Percentiles rank a stretch among this genome's conserved stretches.
Evolutionary conservation across 1,139 yeast genomes (phyloP).

Genomic region (Debaryomyces sp.): DNA sequence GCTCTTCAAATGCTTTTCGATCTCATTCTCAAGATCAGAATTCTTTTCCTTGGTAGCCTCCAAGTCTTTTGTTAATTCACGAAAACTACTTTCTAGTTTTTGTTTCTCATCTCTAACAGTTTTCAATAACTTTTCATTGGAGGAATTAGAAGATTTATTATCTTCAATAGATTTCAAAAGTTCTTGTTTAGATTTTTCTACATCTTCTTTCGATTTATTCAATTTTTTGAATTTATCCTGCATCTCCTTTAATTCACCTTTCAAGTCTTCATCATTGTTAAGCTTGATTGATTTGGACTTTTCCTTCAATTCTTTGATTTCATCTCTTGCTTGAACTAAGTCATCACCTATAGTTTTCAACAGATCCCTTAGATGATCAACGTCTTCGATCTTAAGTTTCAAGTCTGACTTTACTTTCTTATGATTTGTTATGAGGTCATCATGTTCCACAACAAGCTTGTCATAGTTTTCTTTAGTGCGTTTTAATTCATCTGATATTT

Average conservation of each 20-base stretch:
- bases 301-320: constrained; percentile 27
- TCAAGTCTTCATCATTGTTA: neutral
- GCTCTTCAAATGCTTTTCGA: constrained; percentile 10
- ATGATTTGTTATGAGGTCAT: constrained; percentile 19
- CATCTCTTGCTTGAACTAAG: constrained; percentile 58
- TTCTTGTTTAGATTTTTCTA: constrained; percentile 1
- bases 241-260: constrained; percentile 5
- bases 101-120: constrained; percentile 3
- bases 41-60: constrained; percentile 11
- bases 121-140: neutral
- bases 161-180: constrained; percentile 3
- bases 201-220: neutral
- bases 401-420: constrained; percentile 22
- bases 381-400: constrained; percentile 47
- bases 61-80: constrained; percentile 1
- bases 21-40: constrained; percentile 10
- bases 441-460: constrained; percentile 14
- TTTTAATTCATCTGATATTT: constrained; percentile 10
- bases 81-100: neutral
- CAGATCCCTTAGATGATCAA: constrained; percentile 69
- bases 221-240: constrained; percentile 2
- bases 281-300: neutral
- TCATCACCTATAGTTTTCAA: constrained; percentile 75
- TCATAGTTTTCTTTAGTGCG: constrained; percentile 13
- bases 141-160: neutral